phyloP scores from a whole-genome alignment of 108 stramenopile genomes.

The Pseudonitzschia multiseries region DNA sequence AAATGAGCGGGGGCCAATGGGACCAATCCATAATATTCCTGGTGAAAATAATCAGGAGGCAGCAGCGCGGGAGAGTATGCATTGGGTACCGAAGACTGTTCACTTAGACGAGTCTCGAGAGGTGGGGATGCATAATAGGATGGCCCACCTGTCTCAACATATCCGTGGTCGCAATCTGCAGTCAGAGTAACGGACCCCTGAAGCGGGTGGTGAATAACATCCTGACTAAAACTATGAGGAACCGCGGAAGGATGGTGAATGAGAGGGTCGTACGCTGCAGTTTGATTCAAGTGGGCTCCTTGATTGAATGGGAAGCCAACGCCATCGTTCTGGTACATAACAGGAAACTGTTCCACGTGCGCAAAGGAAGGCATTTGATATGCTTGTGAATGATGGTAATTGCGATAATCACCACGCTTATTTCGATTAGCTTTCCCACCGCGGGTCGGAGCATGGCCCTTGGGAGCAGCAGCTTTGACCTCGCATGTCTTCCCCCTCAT shows the following conservation, averaged over 20 bases:
- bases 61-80: neutral
- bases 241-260: neutral
- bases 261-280: neutral
- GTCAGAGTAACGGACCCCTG: neutral
- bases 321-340: neutral
- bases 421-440: neutral
- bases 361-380: neutral
- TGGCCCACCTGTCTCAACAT: neutral
- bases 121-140: neutral
- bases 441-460: neutral
- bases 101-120: neutral
- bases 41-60: neutral
- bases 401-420: neutral
- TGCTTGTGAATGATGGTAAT: neutral
- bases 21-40: neutral
- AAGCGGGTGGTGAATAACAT: neutral
- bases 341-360: neutral
- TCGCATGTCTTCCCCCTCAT: slow-evolving; percentile 73
- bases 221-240: neutral
- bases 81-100: neutral
- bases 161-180: neutral
- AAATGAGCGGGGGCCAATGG: neutral
- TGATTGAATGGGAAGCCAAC: neutral
- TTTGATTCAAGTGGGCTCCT: neutral
- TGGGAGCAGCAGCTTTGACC: slow-evolving; percentile 45